These are phyloP conservation scores for Venturiaceae sp. DNA, from an alignment of 2,329 filamentous ascomycete genomes.

Conservation along the genomic window DNA sequence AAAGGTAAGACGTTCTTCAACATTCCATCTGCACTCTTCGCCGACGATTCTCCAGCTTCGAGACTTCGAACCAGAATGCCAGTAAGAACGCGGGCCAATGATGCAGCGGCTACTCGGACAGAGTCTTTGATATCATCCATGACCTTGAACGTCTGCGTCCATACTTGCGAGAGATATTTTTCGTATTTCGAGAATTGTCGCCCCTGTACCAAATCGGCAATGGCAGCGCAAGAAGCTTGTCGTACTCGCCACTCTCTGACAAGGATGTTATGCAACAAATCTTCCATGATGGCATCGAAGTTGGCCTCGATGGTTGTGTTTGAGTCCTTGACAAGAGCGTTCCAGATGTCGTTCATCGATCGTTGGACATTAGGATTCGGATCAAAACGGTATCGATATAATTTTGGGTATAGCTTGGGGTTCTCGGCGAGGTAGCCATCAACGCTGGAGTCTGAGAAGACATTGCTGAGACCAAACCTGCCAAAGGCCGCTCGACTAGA, in stretches of 20 bases:
- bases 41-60: slow-evolving; percentile 61
- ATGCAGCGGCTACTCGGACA: slow-evolving; percentile 70
- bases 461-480: slow-evolving; percentile 82
- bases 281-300: slow-evolving; percentile 82
- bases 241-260: slow-evolving; percentile 90
- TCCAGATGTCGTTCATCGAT: slow-evolving; percentile 98
- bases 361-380: slow-evolving; percentile 86
- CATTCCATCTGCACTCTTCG: slow-evolving; percentile 64
- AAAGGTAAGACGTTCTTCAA: slow-evolving; percentile 84
- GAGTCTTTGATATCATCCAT: slow-evolving; percentile 93
- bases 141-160: slow-evolving; percentile 78
- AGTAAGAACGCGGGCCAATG: slow-evolving; percentile 74
- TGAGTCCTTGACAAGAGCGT: slow-evolving; percentile 83
- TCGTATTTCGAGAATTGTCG: slow-evolving; percentile 63
- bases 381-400: slow-evolving; percentile 91
- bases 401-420: slow-evolving; percentile 88
- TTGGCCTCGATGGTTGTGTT: slow-evolving; percentile 65
- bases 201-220: slow-evolving; percentile 80
- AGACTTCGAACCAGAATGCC: slow-evolving; percentile 78
- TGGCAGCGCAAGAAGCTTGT: slow-evolving; percentile 83
- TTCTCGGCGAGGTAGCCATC: slow-evolving; percentile 64
- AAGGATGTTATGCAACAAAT: slow-evolving; percentile 75
- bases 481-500: slow-evolving; percentile 95
- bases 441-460: slow-evolving; percentile 73
- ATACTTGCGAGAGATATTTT: slow-evolving; percentile 74